phyloP scores from a whole-genome alignment of 805 yeast genomes.

The Martiniozyma abietophila region DNA sequence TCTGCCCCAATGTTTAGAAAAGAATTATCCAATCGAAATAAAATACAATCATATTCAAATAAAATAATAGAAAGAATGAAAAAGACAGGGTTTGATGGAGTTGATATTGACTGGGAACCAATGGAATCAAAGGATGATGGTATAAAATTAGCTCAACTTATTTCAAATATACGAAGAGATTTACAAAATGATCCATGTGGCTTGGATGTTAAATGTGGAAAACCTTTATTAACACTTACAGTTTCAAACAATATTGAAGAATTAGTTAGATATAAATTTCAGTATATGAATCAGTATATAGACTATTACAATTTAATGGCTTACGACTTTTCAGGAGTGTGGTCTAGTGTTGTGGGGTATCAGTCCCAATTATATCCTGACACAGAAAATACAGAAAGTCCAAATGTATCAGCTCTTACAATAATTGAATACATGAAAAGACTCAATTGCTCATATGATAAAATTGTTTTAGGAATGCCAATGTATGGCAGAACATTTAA shows the following conservation, averaged over 20 bases:
- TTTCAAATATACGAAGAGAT: constrained; percentile 19
- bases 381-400: constrained; percentile 11
- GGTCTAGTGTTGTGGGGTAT: constrained; percentile 54
- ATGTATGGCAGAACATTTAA: constrained; percentile 51
- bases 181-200: constrained; percentile 19
- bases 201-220: no score
- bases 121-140: constrained; percentile 44
- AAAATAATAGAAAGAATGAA: constrained; percentile 39
- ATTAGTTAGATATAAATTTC: constrained; percentile 34
- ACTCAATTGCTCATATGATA: constrained; percentile 6
- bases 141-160: constrained; percentile 32
- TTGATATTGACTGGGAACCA: constrained; percentile 94
- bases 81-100: constrained; percentile 70
- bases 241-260: constrained; percentile 57
- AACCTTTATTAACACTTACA: constrained; percentile 52
- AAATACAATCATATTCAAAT: constrained; percentile 37
- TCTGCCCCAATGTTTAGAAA: constrained; percentile 34
- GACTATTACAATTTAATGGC: constrained; percentile 84
- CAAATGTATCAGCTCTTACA: constrained; percentile 34
- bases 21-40: constrained; percentile 17
- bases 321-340: constrained; percentile 76
- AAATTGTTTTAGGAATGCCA: constrained; percentile 80
- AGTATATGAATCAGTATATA: constrained; percentile 48
- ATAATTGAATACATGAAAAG: constrained; percentile 21
- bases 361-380: constrained; percentile 56